Evolutionary conservation across 352 stramenopile genomes (phyloP).

Genomic region (Peronospora destructor): DNA sequence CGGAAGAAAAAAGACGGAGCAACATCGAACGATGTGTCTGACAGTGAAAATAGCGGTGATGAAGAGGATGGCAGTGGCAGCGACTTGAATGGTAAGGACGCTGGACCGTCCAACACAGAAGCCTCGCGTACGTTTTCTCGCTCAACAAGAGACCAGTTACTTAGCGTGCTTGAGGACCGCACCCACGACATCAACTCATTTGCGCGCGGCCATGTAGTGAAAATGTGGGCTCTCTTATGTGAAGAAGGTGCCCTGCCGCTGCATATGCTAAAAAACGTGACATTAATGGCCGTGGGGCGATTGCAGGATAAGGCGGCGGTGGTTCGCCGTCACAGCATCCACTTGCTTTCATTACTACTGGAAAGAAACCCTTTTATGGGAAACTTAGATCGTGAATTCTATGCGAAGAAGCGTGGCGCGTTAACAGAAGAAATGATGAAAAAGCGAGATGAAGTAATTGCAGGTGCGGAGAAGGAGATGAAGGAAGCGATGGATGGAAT

Average conservation of each 20-base stretch:
- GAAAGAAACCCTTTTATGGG: constrained; percentile 94
- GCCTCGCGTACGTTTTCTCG: constrained; percentile 43
- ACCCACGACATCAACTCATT: constrained; percentile 91
- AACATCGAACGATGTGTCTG: constrained; percentile 19
- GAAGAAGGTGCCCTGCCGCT: constrained; percentile 84
- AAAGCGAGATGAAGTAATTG: constrained; percentile 73
- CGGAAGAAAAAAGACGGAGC: constrained; percentile 17
- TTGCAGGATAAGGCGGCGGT: constrained; percentile 92
- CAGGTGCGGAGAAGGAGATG: constrained; percentile 69
- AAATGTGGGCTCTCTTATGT: constrained; percentile 84
- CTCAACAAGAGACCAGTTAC: constrained; percentile 62
- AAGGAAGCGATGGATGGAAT: constrained; percentile 37
- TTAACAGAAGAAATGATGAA: constrained; percentile 53
- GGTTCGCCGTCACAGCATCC: constrained; percentile 81
- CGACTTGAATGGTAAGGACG: constrained; percentile 25
- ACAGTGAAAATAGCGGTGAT: constrained; percentile 23
- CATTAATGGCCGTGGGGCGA: constrained; percentile 77
- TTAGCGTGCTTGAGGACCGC: constrained; percentile 86
- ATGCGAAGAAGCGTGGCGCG: constrained; percentile 74
- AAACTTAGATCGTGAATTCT: constrained; percentile 79
- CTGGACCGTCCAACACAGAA: constrained; percentile 10
- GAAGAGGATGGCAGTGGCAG: constrained; percentile 22
- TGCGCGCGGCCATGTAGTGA: constrained; percentile 86
- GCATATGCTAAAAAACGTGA: constrained; percentile 71
- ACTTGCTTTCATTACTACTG: constrained; percentile 86